Percentiles rank a stretch among this genome's conserved stretches.
Evolutionary conservation across 2,329 filamentous ascomycete genomes (phyloP).

Genomic region (Nannizzia gypsea): DNA sequence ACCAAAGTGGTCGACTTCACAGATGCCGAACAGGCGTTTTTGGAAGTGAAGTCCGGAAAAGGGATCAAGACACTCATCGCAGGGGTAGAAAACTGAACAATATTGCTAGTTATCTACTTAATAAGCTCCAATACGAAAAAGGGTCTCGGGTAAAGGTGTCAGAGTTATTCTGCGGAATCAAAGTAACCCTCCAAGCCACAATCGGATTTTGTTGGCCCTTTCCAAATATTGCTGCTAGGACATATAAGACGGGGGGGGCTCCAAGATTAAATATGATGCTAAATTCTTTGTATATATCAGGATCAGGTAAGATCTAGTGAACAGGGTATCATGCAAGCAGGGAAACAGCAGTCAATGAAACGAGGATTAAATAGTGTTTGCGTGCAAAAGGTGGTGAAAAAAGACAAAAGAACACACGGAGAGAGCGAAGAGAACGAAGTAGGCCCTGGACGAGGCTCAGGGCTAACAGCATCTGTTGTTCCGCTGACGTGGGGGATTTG

Average conservation of each 20-base stretch:
- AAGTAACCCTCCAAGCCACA: too few species aligned
- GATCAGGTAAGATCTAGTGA: neutral
- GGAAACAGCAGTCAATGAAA: neutral
- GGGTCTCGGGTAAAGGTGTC: neutral
- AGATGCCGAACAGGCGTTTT: constrained; percentile 75
- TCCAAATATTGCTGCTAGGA: neutral
- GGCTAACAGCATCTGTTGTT: constrained; percentile 32
- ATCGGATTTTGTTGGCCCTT: too few species aligned
- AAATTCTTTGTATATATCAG: neutral
- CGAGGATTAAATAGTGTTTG: neutral
- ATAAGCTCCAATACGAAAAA: too few species aligned
- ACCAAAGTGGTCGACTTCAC: constrained; percentile 65
- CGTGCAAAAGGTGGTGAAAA: neutral
- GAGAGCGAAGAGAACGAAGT: neutral
- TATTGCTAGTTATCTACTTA: constrained; percentile 9
- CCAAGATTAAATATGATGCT: neutral
- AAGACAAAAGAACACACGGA: neutral
- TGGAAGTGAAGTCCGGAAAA: constrained; percentile 73
- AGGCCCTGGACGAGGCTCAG: neutral
- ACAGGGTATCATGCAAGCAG: neutral
- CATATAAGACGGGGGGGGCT: neutral
- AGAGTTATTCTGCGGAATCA: neutral
- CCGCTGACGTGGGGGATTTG: constrained; percentile 26
- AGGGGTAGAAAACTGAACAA: constrained; percentile 18
- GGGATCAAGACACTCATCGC: constrained; percentile 39